phyloP scores from a whole-genome alignment of 257 asterid genomes.

The Jacaranda mimosifolia region DNA sequence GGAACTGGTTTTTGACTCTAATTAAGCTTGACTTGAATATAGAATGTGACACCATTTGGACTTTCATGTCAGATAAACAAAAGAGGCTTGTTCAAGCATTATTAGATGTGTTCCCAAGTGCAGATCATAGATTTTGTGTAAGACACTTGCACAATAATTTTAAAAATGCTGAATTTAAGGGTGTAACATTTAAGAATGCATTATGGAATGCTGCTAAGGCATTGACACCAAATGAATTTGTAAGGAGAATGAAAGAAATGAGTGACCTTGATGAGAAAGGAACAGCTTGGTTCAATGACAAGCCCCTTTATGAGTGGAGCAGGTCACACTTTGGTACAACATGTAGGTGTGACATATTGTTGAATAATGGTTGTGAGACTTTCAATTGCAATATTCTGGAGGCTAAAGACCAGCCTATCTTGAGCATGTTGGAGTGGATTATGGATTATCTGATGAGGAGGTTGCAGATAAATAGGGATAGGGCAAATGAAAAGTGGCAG shows the following conservation, averaged over 20 bases:
- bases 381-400: not conserved
- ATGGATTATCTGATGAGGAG: not conserved
- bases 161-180: not conserved
- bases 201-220: not conserved
- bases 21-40: no score
- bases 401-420: not conserved
- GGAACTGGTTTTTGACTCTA: not conserved
- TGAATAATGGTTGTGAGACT: constrained; percentile 14
- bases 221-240: not conserved
- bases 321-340: not conserved
- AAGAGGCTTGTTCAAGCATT: not conserved
- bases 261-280: not conserved
- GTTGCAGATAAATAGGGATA: not conserved
- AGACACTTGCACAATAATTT: not conserved
- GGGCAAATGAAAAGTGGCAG: not conserved
- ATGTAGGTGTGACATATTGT: constrained; percentile 3
- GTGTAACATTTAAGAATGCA: not conserved
- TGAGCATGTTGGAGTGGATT: not conserved
- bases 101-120: not conserved
- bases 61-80: not conserved
- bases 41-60: not conserved
- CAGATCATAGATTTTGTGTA: not conserved
- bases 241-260: not conserved
- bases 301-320: constrained; percentile 4
- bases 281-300: constrained; percentile 9